Conservation (phyloP, 2,329 filamentous ascomycete species). For the Botryotinia globosa region DNA sequence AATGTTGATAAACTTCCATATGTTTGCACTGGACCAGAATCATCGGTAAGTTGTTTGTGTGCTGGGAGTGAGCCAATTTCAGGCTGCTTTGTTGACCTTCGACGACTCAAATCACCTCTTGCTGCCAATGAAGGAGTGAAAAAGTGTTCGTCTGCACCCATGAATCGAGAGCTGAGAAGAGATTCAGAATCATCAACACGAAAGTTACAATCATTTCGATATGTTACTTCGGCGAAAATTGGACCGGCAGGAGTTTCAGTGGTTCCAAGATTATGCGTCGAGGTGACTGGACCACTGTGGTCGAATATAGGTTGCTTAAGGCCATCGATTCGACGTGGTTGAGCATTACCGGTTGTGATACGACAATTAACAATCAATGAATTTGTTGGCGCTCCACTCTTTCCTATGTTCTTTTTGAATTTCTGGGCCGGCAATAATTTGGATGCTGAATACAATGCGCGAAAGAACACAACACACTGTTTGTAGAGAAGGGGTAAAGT, state of each 20-base stretch:
- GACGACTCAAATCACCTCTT: slow-evolving; percentile 39
- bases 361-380: slow-evolving; percentile 75
- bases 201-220: slow-evolving; percentile 87
- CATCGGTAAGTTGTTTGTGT: slow-evolving; percentile 47
- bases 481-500: slow-evolving; percentile 89
- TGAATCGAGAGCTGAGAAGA: slow-evolving; percentile 85
- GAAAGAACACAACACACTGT: slow-evolving; percentile 91
- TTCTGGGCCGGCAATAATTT: slow-evolving; percentile 85
- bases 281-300: slow-evolving; percentile 60
- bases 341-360: slow-evolving; percentile 59
- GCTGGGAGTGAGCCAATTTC: slow-evolving; percentile 76
- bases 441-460: slow-evolving; percentile 79
- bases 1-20: slow-evolving; percentile 91
- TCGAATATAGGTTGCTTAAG: slow-evolving; percentile 69
- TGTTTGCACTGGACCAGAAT: slow-evolving; percentile 68
- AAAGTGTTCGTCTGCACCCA: slow-evolving; percentile 84
- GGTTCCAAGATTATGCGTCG: slow-evolving; percentile 76
- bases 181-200: slow-evolving; percentile 89
- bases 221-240: slow-evolving; percentile 76
- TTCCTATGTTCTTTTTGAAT: slow-evolving; percentile 69
- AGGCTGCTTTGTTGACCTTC: slow-evolving; percentile 39
- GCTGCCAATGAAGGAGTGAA: slow-evolving; percentile 71
- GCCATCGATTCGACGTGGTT: slow-evolving; percentile 60
- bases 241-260: slow-evolving; percentile 84
- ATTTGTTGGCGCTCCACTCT: slow-evolving; percentile 61